phyloP scores from a whole-genome alignment of 768 basidiomycete species.

The Boletus tomentosulus region DNA sequence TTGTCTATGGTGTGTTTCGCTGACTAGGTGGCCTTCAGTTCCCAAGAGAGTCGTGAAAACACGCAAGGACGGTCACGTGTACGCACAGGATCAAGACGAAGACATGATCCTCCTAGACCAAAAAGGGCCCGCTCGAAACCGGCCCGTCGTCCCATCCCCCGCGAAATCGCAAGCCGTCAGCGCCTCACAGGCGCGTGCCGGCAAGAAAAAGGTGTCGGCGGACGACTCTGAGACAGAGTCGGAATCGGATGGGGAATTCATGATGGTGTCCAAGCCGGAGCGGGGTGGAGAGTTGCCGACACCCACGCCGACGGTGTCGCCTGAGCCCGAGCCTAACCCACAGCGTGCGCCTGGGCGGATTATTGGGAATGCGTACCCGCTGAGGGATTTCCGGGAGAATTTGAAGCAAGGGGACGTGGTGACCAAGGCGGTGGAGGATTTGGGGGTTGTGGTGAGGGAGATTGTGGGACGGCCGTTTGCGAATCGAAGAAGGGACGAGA shows the following conservation, averaged over 20 bases:
- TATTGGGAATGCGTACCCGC: conserved; percentile 67
- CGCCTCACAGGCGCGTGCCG: conserved; percentile 1
- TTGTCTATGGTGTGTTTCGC: not conserved
- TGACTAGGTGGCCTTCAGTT: conserved; percentile 35
- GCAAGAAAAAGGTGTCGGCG: conserved; percentile 14
- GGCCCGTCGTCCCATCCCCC: conserved; percentile 11
- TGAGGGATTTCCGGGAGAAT: conserved; percentile 74
- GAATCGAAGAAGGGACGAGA: conserved; percentile 56
- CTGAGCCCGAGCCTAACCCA: conserved; percentile 42
- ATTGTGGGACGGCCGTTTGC: conserved; percentile 71
- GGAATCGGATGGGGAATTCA: conserved; percentile 37
- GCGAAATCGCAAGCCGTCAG: conserved; percentile 4
- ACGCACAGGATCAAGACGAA: conserved; percentile 56
- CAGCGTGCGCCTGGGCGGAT: conserved; percentile 67
- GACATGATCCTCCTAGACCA: conserved; percentile 56
- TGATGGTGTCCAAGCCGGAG: conserved; percentile 13
- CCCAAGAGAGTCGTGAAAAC: conserved; percentile 56
- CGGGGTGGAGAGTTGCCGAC: conserved; percentile 38
- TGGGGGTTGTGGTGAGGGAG: conserved; percentile 66
- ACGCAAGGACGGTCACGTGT: conserved; percentile 60
- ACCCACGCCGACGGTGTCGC: conserved; percentile 55
- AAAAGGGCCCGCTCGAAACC: conserved; percentile 20
- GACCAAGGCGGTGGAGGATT: conserved; percentile 79
- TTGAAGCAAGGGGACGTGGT: conserved; percentile 73
- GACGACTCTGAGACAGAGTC: conserved; percentile 55